Percentiles rank a stretch among this genome's conserved stretches.
phyloP scores from a whole-genome alignment of 2,329 filamentous ascomycete species.

The Leptographium radiaticola region DNA sequence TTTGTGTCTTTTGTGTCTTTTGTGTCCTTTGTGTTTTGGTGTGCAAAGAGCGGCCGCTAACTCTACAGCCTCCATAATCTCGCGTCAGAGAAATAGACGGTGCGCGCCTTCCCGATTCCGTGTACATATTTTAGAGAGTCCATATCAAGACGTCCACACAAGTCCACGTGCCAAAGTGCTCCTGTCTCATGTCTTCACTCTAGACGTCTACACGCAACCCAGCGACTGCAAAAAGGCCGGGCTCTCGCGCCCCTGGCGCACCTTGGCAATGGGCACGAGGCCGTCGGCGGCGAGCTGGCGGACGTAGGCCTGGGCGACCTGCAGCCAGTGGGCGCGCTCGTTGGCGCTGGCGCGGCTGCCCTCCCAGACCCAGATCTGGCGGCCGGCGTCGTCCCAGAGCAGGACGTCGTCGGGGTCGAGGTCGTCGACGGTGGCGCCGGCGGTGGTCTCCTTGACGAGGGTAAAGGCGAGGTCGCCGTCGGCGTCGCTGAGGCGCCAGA shows the following conservation, averaged over 20 bases:
- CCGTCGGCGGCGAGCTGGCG: slow-evolving; percentile 21
- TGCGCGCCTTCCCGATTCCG: too few species aligned
- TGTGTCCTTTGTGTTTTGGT: not conserved
- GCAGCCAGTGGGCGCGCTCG: slow-evolving; percentile 49
- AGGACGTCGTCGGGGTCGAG: slow-evolving; percentile 50
- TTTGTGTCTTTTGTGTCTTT: too few species aligned
- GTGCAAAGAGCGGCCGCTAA: not conserved
- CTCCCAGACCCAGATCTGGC: slow-evolving; percentile 53
- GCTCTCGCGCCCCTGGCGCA: slow-evolving; percentile 30
- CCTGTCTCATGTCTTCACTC: too few species aligned
- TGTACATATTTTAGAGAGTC: not conserved
- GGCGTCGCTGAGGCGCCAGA: slow-evolving; percentile 52
- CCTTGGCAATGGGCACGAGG: not conserved
- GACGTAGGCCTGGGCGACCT: slow-evolving; percentile 43
- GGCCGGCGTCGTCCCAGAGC: slow-evolving; percentile 44
- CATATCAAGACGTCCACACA: too few species aligned
- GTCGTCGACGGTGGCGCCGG: slow-evolving; percentile 28
- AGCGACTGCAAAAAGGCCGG: slow-evolving; percentile 30
- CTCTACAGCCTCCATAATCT: not conserved
- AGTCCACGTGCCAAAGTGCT: too few species aligned
- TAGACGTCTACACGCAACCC: not conserved
- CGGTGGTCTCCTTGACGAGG: slow-evolving; percentile 40
- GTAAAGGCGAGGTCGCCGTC: slow-evolving; percentile 44
- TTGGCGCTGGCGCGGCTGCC: slow-evolving; percentile 41
- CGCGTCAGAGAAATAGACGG: not conserved